Evolutionary conservation across 2,329 filamentous ascomycete genomes (phyloP).

Genomic region (Cladobotryum protrusum): DNA sequence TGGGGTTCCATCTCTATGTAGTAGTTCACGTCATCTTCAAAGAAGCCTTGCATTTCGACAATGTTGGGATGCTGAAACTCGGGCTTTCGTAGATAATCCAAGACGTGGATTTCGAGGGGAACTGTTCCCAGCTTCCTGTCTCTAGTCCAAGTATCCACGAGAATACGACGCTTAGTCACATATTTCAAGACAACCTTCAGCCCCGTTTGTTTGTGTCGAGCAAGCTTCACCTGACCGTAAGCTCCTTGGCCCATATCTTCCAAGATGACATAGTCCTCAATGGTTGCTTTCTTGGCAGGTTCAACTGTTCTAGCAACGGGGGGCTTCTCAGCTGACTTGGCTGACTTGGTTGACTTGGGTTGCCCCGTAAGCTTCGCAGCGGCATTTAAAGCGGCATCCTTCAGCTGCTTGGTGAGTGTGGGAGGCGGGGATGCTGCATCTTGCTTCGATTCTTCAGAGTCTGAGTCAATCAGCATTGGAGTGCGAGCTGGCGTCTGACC

Average conservation of each 20-base stretch:
- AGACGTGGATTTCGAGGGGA: constrained; percentile 90
- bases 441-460: constrained; percentile 37
- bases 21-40: constrained; percentile 82
- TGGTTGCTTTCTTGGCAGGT: constrained; percentile 64
- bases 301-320: constrained; percentile 31
- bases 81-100: constrained; percentile 82
- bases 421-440: constrained; percentile 36
- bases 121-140: constrained; percentile 91
- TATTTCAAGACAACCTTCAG: constrained; percentile 95
- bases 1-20: constrained; percentile 99
- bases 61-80: constrained; percentile 62
- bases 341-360: constrained; percentile 19
- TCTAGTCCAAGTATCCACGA: constrained; percentile 97
- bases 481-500: constrained; percentile 59
- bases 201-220: constrained; percentile 71
- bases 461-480: constrained; percentile 50
- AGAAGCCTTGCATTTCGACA: constrained; percentile 67
- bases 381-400: constrained; percentile 49
- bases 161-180: constrained; percentile 91
- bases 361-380: constrained; percentile 47
- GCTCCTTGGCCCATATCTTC: constrained; percentile 99
- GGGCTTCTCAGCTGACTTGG: constrained; percentile 27
- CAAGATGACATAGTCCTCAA: constrained; percentile 83
- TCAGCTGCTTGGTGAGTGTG: constrained; percentile 50
- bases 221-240: constrained; percentile 95